These are phyloP conservation scores for Choiromyces venosus DNA, from an alignment of 495 filamentous ascomycete genomes.

Conservation along the genomic window DNA sequence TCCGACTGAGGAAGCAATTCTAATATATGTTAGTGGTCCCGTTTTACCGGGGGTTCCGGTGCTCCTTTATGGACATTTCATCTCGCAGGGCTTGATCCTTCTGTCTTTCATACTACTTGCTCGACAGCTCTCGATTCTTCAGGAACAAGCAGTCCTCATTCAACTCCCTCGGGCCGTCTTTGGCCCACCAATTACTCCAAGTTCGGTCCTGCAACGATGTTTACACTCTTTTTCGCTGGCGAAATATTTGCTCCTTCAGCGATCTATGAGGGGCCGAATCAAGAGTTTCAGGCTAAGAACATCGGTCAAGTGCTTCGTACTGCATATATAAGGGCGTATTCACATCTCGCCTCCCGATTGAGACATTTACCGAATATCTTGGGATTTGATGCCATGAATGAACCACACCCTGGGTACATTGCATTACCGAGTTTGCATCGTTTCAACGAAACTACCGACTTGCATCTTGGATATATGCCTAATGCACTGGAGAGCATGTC, in stretches of 20 bases:
- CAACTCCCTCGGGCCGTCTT: constrained; percentile 34
- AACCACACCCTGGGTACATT: constrained; percentile 51
- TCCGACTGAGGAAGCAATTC: background rate
- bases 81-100: constrained; percentile 62
- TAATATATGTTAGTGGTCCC: constrained; percentile 55
- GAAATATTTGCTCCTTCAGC: constrained; percentile 67
- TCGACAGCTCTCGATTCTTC: constrained; percentile 30
- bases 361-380: constrained; percentile 47
- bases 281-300: constrained; percentile 55
- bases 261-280: constrained; percentile 47
- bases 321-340: constrained; percentile 60
- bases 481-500: constrained; percentile 38
- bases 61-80: constrained; percentile 72
- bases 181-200: constrained; percentile 50
- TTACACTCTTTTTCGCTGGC: constrained; percentile 83
- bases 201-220: constrained; percentile 81
- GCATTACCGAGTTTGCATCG: constrained; percentile 28
- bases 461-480: constrained; percentile 41
- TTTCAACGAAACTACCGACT: constrained; percentile 40
- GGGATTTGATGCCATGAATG: constrained; percentile 70
- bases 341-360: constrained; percentile 48
- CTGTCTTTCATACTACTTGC: constrained; percentile 53
- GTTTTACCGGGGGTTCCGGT: constrained; percentile 66
- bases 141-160: constrained; percentile 24
- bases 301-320: constrained; percentile 67